phyloP scores from a whole-genome alignment of 164 flowering plant species.

The Malania oleifera region DNA sequence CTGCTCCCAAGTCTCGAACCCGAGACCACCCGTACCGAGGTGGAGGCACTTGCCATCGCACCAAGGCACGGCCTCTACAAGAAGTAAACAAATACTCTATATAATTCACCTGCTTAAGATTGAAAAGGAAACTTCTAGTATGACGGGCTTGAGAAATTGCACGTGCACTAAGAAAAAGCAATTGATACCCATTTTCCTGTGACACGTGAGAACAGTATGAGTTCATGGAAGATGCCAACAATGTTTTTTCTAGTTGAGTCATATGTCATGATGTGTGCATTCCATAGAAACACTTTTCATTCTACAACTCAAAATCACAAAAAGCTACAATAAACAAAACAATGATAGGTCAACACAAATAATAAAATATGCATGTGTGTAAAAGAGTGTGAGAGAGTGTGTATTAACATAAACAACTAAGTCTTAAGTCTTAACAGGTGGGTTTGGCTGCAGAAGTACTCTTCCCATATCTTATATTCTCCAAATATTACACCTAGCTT shows the following conservation, averaged over 20 bases:
- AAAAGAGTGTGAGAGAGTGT: too few species aligned
- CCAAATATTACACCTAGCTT: too few species aligned
- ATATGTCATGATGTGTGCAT: neutral
- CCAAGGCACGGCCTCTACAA: too few species aligned
- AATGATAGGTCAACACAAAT: neutral
- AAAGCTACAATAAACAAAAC: neutral
- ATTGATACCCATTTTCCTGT: constrained; percentile 94
- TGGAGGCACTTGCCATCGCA: too few species aligned
- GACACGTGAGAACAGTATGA: constrained; percentile 8
- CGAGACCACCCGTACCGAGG: too few species aligned
- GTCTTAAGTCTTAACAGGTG: too few species aligned
- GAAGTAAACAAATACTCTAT: neutral
- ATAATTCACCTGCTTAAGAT: constrained; percentile 77
- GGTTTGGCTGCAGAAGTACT: too few species aligned
- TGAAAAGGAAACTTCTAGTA: constrained; percentile 80
- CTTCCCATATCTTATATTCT: too few species aligned
- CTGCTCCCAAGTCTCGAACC: too few species aligned
- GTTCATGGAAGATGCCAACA: neutral
- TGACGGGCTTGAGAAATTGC: constrained; percentile 84
- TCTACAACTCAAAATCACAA: neutral
- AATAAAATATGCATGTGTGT: too few species aligned
- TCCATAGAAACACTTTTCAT: neutral
- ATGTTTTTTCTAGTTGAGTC: neutral
- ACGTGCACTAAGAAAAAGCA: constrained; percentile 96
- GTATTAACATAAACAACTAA: too few species aligned